These are phyloP conservation scores for Pleurotus eryngii DNA, from an alignment of 768 basidiomycete species.

Conservation along the genomic window DNA sequence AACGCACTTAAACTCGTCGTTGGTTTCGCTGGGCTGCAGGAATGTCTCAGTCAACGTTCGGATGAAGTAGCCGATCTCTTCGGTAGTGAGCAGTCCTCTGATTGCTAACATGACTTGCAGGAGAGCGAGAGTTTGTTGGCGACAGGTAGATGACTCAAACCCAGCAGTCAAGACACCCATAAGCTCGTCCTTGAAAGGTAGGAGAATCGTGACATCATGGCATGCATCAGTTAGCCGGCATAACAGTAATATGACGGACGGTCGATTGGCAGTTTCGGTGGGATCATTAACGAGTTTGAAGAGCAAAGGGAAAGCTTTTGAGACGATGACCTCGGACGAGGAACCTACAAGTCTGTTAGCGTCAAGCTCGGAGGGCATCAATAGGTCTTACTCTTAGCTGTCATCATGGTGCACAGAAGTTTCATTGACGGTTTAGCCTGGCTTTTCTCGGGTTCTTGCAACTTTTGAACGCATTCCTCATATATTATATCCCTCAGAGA, in stretches of 20 bases:
- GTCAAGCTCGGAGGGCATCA: no score
- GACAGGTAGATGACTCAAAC: conserved; percentile 46
- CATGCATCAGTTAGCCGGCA: conserved; percentile 60
- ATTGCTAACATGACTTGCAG: conserved; percentile 68
- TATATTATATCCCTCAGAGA: conserved; percentile 69
- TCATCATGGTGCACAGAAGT: conserved; percentile 72
- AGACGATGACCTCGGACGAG: conserved; percentile 63
- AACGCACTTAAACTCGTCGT: conserved; percentile 52
- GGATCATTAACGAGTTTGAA: conserved; percentile 71
- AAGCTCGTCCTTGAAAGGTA: conserved; percentile 72
- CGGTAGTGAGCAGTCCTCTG: conserved; percentile 54
- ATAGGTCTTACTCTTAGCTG: conserved; percentile 64
- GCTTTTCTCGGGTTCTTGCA: conserved; percentile 91
- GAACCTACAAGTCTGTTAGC: conserved; percentile 43
- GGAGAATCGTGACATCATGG: conserved; percentile 45
- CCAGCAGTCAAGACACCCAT: conserved; percentile 62
- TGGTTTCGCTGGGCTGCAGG: conserved; percentile 43
- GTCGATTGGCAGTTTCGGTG: conserved; percentile 63
- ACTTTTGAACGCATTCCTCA: conserved; percentile 72
- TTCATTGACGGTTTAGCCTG: conserved; percentile 88
- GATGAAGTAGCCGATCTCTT: conserved; percentile 79
- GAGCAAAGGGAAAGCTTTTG: conserved; percentile 73
- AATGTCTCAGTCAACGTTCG: conserved; percentile 73
- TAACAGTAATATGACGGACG: conserved; percentile 57
- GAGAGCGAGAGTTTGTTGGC: conserved; percentile 60